Evolutionary conservation across 2,329 filamentous ascomycete species (phyloP).

Genomic region (Aureobasidium leucospermi): DNA sequence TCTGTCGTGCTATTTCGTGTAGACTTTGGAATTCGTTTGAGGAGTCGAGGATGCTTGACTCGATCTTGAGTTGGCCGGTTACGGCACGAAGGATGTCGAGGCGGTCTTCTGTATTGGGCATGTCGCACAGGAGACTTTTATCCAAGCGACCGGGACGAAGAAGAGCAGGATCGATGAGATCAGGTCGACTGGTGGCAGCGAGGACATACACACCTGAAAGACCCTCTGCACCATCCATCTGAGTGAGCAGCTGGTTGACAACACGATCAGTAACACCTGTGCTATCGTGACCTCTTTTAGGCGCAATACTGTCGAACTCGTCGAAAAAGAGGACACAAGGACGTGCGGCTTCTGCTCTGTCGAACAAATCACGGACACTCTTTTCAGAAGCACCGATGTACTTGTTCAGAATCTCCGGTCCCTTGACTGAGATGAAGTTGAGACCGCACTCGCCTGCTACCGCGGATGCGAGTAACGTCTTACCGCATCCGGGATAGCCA

Average conservation of each 20-base stretch:
- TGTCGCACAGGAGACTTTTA: slow-evolving; percentile 85
- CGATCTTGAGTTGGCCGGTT: slow-evolving; percentile 71
- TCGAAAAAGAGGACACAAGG: slow-evolving; percentile 98
- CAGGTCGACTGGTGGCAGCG: slow-evolving; percentile 85
- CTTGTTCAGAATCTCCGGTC: slow-evolving; percentile 96
- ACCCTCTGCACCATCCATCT: slow-evolving; percentile 98
- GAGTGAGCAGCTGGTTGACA: slow-evolving; percentile 94
- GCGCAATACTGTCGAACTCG: slow-evolving; percentile 96
- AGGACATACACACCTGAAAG: slow-evolving; percentile 92
- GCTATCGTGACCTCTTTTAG: slow-evolving; percentile 92
- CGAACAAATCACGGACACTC: slow-evolving; percentile 89
- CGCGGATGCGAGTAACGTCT: slow-evolving; percentile 88
- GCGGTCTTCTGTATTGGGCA: slow-evolving; percentile 72
- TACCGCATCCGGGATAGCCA: slow-evolving; percentile 92
- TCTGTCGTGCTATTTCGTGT: slow-evolving; percentile 67
- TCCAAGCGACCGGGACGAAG: slow-evolving; percentile 87
- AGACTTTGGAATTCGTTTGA: slow-evolving; percentile 33
- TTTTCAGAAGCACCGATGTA: slow-evolving; percentile 98
- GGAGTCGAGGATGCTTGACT: slow-evolving; percentile 52
- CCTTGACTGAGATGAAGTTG: slow-evolving; percentile 98
- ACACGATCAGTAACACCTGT: slow-evolving; percentile 98
- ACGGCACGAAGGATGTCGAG: slow-evolving; percentile 82
- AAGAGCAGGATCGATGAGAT: slow-evolving; percentile 90
- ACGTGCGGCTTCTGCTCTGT: slow-evolving; percentile 79
- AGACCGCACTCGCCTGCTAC: slow-evolving; percentile 97